These are phyloP conservation scores for Cercospora sp. DNA, from an alignment of 2,329 filamentous ascomycete genomes.

Conservation along the genomic window DNA sequence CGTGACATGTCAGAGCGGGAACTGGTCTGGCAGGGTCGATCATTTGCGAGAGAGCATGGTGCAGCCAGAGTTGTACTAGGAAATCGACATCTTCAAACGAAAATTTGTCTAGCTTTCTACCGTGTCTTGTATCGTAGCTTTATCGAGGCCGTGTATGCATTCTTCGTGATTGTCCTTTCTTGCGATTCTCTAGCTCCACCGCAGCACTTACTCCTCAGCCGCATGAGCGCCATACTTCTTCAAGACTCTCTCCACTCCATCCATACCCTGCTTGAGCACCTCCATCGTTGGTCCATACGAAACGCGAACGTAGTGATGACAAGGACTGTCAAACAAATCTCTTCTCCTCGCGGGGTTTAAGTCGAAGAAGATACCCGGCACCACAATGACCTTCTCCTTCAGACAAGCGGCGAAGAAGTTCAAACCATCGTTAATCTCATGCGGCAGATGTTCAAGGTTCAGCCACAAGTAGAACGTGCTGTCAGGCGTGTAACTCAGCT, in stretches of 20 bases:
- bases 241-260: conserved; percentile 81
- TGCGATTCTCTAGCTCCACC: background rate
- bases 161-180: background rate
- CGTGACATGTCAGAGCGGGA: background rate
- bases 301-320: conserved; percentile 84
- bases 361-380: conserved; percentile 97
- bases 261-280: conserved; percentile 72
- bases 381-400: conserved; percentile 91
- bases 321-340: conserved; percentile 91
- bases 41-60: background rate
- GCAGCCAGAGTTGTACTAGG: background rate
- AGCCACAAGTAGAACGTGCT: conserved; percentile 93
- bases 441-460: conserved; percentile 64
- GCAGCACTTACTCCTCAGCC: conserved; percentile 2
- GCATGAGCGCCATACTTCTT: conserved; percentile 55
- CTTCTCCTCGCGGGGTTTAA: conserved; percentile 85
- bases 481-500: conserved; percentile 75
- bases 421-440: conserved; percentile 84
- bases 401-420: conserved; percentile 97
- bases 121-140: background rate
- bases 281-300: conserved; percentile 84
- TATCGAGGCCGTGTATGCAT: background rate
- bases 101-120: background rate
- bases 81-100: background rate
- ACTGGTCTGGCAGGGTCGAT: background rate